Conservation (phyloP, 768 basidiomycete species). For the Coprinopsis cinerea region DNA sequence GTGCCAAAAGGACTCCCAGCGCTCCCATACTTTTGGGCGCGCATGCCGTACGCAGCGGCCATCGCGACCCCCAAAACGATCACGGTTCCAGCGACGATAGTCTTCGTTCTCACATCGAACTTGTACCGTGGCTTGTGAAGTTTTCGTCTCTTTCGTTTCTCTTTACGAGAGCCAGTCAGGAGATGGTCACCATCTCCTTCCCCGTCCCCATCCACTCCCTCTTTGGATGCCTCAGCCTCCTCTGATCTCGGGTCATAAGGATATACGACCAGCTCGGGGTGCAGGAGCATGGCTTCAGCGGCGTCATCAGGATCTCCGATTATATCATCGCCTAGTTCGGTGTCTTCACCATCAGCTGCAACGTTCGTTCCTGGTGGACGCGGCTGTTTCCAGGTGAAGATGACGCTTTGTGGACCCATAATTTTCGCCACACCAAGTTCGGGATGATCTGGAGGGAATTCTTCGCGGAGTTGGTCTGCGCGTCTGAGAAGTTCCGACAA, state of each 20-base stretch:
- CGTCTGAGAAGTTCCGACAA: slow-evolving; percentile 47
- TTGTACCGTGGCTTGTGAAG: slow-evolving; percentile 1
- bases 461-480: slow-evolving; percentile 53
- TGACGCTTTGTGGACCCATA: slow-evolving; percentile 74
- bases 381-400: slow-evolving; percentile 69
- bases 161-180: not conserved
- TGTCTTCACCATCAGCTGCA: not conserved
- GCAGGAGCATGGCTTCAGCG: slow-evolving; percentile 55
- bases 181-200: not conserved
- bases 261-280: slow-evolving; percentile 52
- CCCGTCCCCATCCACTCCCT: not conserved
- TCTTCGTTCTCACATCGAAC: slow-evolving; percentile 27
- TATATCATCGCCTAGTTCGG: not conserved
- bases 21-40: not conserved
- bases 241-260: slow-evolving; percentile 29
- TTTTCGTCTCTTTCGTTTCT: slow-evolving; percentile 8
- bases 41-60: slow-evolving; percentile 48
- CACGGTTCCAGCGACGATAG: slow-evolving; percentile 59
- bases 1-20: not conserved
- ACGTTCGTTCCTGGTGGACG: slow-evolving; percentile 31
- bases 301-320: slow-evolving; percentile 33
- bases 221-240: slow-evolving; percentile 16
- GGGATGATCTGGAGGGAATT: slow-evolving; percentile 57
- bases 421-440: slow-evolving; percentile 48
- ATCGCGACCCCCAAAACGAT: slow-evolving; percentile 67